Evolutionary conservation across 768 basidiomycete genomes (phyloP).

Genomic region (Auriscalpium microsporum): DNA sequence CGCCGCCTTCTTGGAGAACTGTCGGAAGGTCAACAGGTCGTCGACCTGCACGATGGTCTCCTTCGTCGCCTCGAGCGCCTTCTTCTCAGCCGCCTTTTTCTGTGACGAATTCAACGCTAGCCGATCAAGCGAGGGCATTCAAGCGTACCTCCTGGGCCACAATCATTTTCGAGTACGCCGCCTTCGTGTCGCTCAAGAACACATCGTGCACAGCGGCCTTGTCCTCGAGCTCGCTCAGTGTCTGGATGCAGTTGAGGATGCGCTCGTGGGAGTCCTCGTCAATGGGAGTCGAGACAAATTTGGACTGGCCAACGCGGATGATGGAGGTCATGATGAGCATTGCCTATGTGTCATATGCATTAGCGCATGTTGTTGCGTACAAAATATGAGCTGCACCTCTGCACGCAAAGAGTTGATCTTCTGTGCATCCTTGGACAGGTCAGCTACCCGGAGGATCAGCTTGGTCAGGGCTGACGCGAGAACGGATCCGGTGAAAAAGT

Average conservation of each 20-base stretch:
- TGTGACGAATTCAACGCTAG: constrained; percentile 20
- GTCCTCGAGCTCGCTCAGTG: constrained; percentile 69
- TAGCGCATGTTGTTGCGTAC: neutral
- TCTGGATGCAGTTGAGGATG: constrained; percentile 92
- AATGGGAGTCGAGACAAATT: constrained; percentile 88
- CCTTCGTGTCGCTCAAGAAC: constrained; percentile 81
- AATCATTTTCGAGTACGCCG: constrained; percentile 94
- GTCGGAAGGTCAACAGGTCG: constrained; percentile 85
- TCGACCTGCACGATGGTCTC: constrained; percentile 80
- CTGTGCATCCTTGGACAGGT: constrained; percentile 40
- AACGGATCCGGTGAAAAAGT: constrained; percentile 93
- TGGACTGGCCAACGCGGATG: constrained; percentile 95
- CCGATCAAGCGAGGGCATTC: neutral
- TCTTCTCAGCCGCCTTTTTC: constrained; percentile 90
- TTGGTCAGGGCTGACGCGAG: constrained; percentile 89
- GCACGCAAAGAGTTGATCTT: constrained; percentile 70
- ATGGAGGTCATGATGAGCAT: constrained; percentile 98
- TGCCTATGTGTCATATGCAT: constrained; percentile 35
- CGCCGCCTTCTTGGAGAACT: constrained; percentile 87
- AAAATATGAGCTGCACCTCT: constrained; percentile 42
- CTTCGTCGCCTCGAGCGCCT: constrained; percentile 67
- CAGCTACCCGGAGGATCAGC: constrained; percentile 68
- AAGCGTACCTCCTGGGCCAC: constrained; percentile 74
- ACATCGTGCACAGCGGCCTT: constrained; percentile 53
- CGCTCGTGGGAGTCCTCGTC: constrained; percentile 98